Base-by-base conservation (phyloP, 192 early-diverging fungal genomes). In the Linnemannia hyalina region DNA sequence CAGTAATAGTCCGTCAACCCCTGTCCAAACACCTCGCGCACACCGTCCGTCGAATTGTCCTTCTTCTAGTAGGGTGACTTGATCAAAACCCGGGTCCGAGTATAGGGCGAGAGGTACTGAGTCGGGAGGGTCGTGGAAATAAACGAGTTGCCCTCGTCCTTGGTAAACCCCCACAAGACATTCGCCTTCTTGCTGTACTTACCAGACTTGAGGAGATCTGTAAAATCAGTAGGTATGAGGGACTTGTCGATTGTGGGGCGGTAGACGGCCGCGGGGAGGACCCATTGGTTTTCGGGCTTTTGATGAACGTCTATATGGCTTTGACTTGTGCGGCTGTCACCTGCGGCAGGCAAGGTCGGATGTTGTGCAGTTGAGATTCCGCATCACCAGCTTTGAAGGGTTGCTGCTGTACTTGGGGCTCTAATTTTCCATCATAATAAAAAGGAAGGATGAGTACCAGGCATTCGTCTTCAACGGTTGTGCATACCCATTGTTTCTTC, bases 301-400 rank as follows among this genome's bases (percentile, higher is more conserved):
- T 36, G 2, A 63, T 4, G 29, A 29, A 18, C 13, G 18, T 22
- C 0, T 2, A 11, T 10, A 68, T 3, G 41, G 78, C 78, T n/a
- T 73, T 20, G 29, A 32, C 29, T 49, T 74, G 55, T 4, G 78
- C 78, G 5, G 54, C n/a, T 1, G 41, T 9, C 3, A 85, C 13
- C 29, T 85, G 65, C 1, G 18, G n/a, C 82, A 85, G 38, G 68
- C 41, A 0, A 85, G 1, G 47, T 85, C 77, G 3, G 72, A 22
- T 4, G n/a, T 23, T 18, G 11, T 20, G 42, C 82, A 85, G 73
- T 29, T 36, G 1, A 85, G 40, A 10, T n/a, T 20, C 16, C 32
- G 6, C 73, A 85, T 75, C 2, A 57, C 63, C 18, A 74, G 41
- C 5, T 40, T 60, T 29, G 73, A 32, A 23, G 80, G 10, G 4